Base-by-base conservation (phyloP, 352 stramenopile genomes). In the Phytophthora multivora region DNA sequence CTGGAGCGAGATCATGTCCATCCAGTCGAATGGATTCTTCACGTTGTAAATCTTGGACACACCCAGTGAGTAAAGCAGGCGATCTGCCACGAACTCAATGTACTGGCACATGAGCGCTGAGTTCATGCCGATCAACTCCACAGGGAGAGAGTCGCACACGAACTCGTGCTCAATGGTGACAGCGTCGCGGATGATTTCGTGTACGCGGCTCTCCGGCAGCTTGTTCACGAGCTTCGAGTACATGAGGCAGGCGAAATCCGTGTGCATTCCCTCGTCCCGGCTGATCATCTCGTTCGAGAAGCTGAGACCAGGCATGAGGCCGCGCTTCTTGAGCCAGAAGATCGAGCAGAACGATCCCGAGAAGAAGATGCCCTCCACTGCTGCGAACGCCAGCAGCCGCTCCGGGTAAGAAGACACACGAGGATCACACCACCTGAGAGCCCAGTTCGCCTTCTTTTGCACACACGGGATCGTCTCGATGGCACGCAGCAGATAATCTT, bases 81-180 rank as follows among this genome's bases (percentile, higher is more conserved):
- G 89, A 80, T 99, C 97, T 13, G 97, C 96, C 67, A 95, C 93
- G 71, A 99, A 99, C 82, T 99, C 87, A 80, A 99, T 99, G 87
- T 99, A 99, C 73, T 98, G 83, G 62, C 89, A 96, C 97, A 99
- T 99, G 52, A 99, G 81, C 48, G 54, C 43, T 52, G 86, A 94
- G 86, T 99, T 99, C 97, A 99, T 99, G 50, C 97, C 97, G 70
- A 99, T 99, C 56, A 99, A 83, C 75, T 99, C 97, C 15, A 99
- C 97, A 15, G 97, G 97, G n/a, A 99, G 86, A 46, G 96, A 97
- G 62, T 98, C 93, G 33, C 81, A 79, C 46, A 99, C 93, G 69
- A 99, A 99, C 79, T 99, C 95, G 76, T 98, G 91, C 84, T 99
- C 97, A 69, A 99, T 99, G 25, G 74, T 65, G 12, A 99, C 97